These are phyloP conservation scores for Leishmania aethiopica DNA, from an alignment of 208 protist genomes.

Conservation along the genomic window DNA sequence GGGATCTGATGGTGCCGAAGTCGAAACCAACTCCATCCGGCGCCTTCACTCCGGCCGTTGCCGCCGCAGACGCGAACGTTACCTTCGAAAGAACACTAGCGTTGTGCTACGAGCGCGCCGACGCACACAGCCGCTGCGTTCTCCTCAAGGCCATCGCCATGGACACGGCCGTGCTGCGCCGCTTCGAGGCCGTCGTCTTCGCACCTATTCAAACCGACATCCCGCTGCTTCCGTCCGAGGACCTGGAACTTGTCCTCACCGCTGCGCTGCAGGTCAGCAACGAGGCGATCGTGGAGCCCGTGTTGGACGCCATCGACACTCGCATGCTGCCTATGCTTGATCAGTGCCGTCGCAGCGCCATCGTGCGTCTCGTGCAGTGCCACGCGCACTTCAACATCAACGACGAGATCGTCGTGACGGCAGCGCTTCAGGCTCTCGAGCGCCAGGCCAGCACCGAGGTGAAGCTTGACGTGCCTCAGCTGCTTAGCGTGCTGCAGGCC, in stretches of 20 bases:
- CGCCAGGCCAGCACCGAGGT: constrained; percentile 58
- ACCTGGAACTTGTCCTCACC: constrained; percentile 76
- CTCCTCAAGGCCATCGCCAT: constrained; percentile 67
- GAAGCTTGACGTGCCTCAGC: constrained; percentile 61
- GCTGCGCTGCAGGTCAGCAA: constrained; percentile 48
- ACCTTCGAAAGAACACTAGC: constrained; percentile 20
- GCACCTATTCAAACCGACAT: constrained; percentile 44
- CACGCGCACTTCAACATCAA: constrained; percentile 65
- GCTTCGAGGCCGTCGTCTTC: constrained; percentile 58
- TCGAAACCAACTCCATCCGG: background rate
- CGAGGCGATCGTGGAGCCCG: constrained; percentile 48
- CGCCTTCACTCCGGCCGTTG: background rate
- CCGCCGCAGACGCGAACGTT: background rate
- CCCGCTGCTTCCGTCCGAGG: constrained; percentile 65
- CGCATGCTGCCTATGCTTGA: constrained; percentile 53
- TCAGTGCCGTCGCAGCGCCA: constrained; percentile 74
- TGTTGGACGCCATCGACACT: constrained; percentile 79
- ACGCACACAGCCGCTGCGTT: constrained; percentile 85
- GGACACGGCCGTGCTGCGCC: constrained; percentile 39
- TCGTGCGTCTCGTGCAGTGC: constrained; percentile 85
- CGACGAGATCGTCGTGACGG: constrained; percentile 43
- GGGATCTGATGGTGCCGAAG: constrained; percentile 11
- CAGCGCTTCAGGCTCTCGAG: constrained; percentile 47
- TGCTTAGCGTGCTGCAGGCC: constrained; percentile 67
- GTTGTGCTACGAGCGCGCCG: constrained; percentile 42